Evolutionary conservation across 371 early-diverging fungal species (phyloP), one percentile per base, ranked within the genome.

Genomic region (Mortierella sp.): DNA sequence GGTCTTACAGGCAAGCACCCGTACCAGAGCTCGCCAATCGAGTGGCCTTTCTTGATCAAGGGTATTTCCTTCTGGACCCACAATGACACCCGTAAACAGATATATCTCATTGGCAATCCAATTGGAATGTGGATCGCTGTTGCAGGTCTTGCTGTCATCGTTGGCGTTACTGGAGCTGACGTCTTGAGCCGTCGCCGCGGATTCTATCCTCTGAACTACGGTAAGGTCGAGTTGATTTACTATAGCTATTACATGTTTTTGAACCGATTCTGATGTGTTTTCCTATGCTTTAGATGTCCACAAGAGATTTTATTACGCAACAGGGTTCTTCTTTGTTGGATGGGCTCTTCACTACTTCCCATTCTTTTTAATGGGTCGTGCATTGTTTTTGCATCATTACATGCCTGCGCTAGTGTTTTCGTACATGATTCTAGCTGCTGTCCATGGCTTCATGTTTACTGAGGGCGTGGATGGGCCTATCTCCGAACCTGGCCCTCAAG

Each of bases 21-120:
- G 33, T 99, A 96, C 83, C 92, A 94, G 83, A 94, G 95, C 53
- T 87, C 74, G 57, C 97, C 93, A 22, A 90, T 88, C 62, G 85
- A 94, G 32, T 98, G 99, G 99, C 97, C 97, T 16, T 90, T 98
- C 67, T 89, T 97, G 57, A 71, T 87, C 32, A 93, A 96, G 50
- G 99, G 99, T 38, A 94, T 97, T 22, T 96, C 96, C 8, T 98
- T 96, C 87, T 98, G 99, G 99, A 96, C 93, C 3, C 86, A 92
- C 53, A 83, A 87, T 47, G 82, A 75, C 3, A 88, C 87, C 6
- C 87, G 88, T 28, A 84, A 88, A 64, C 98, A 98, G 82, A 97
- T 99, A 69, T 99, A 99, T 83, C 87, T 99, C 84, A 85, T 99
- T 47, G 99, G 98, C 15, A 99, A 99, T 87, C 95, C 99, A 0